Evolutionary conservation across 805 yeast species (phyloP).

Genomic region (Priceomyces melissophilus): DNA sequence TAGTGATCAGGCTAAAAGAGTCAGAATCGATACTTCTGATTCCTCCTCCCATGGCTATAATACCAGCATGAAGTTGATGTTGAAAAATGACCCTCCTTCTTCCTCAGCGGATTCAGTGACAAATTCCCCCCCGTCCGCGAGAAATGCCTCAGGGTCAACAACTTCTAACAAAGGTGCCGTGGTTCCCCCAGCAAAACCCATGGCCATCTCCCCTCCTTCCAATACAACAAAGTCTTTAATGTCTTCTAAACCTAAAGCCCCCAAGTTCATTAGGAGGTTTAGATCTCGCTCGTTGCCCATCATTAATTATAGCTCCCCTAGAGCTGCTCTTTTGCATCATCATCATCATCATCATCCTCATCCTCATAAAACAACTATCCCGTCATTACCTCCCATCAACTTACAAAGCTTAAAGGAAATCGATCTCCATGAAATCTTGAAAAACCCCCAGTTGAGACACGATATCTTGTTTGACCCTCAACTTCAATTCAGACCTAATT

Average conservation of each 20-base stretch:
- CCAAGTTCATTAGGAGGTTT: conserved; percentile 32
- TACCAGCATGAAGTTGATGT: conserved; percentile 4
- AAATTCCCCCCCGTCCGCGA: neutral
- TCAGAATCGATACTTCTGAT: conserved; percentile 14
- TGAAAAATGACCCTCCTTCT: conserved; percentile 3
- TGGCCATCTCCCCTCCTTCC: conserved; percentile 7
- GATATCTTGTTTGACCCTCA: conserved; percentile 91
- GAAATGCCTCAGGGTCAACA: neutral
- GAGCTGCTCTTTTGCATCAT: conserved; percentile 5
- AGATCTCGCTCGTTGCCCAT: conserved; percentile 42
- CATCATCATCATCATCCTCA: conserved; percentile 10
- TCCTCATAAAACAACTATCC: conserved; percentile 19
- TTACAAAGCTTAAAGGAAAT: conserved; percentile 78
- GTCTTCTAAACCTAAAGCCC: conserved; percentile 20
- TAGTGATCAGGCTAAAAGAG: conserved; percentile 17
- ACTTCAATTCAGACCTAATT: conserved; percentile 83
- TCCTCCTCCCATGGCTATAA: neutral
- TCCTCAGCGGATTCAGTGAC: neutral
- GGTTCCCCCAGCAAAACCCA: neutral
- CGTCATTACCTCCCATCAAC: conserved; percentile 78
- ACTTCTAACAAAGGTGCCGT: neutral
- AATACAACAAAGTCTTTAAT: conserved; percentile 1
- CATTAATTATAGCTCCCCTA: conserved; percentile 27
- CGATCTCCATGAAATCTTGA: conserved; percentile 81
- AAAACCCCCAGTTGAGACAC: conserved; percentile 89